These are phyloP conservation scores for Neopestalotiopsis clavispora DNA, from an alignment of 2,329 filamentous ascomycete species.

Conservation along the genomic window DNA sequence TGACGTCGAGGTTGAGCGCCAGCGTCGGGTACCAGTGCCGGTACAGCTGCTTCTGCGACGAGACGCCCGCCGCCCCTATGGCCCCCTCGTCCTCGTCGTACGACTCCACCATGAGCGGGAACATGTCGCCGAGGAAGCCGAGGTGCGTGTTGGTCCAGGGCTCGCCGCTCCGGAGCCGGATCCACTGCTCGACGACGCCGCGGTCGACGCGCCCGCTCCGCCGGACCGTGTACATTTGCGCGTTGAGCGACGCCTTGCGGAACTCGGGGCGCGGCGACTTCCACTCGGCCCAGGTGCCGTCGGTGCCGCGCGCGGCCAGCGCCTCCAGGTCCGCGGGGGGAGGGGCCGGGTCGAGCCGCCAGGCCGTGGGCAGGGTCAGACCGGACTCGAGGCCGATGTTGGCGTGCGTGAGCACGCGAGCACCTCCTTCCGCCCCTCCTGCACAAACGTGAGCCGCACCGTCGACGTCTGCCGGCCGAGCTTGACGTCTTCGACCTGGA, in stretches of 20 bases:
- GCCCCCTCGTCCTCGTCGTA: slow-evolving; percentile 11
- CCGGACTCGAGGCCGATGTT: slow-evolving; percentile 66
- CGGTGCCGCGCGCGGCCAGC: slow-evolving; percentile 31
- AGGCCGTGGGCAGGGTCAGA: slow-evolving; percentile 53
- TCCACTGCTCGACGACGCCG: slow-evolving; percentile 35
- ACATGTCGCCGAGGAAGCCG: slow-evolving; percentile 35
- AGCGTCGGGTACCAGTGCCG: slow-evolving; percentile 69
- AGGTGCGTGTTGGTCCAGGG: slow-evolving; percentile 30
- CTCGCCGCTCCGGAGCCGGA: slow-evolving; percentile 34
- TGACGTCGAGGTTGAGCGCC: slow-evolving; percentile 71
- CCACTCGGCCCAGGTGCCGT: slow-evolving; percentile 28
- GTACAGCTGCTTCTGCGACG: neutral
- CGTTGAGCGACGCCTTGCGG: slow-evolving; percentile 30
- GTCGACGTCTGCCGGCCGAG: slow-evolving; percentile 40
- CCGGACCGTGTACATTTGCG: slow-evolving; percentile 28
- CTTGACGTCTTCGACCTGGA: slow-evolving; percentile 36
- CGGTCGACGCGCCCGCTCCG: slow-evolving; percentile 26
- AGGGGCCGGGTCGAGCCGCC: slow-evolving; percentile 46
- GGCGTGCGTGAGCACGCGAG: slow-evolving; percentile 67
- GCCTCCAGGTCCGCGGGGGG: slow-evolving; percentile 24
- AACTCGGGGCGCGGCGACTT: slow-evolving; percentile 28
- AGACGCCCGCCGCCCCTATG: neutral
- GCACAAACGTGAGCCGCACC: slow-evolving; percentile 35
- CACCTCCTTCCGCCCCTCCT: slow-evolving; percentile 60
- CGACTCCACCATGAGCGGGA: slow-evolving; percentile 33